Base-by-base conservation (phyloP, 2,329 filamentous ascomycete species). In the Colletotrichum gigasporum region DNA sequence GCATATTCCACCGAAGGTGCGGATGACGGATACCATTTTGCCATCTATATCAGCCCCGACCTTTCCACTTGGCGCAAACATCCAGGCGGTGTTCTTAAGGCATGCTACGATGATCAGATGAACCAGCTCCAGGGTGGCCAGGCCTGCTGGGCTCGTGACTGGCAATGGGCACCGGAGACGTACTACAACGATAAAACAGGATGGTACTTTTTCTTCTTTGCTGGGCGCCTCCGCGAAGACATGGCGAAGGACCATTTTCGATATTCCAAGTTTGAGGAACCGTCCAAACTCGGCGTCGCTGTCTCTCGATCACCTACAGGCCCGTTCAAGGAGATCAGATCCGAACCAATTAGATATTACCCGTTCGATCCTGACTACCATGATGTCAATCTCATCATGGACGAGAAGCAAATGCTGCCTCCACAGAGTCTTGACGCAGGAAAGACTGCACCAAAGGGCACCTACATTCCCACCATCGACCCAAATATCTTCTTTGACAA, bases 131-230 rank as follows among this genome's bases (percentile, higher is more conserved):
- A 71, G 8, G 74, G 70, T 3, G 75, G 75, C 1, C 75, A 77
- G 55, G 75, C 71, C 2, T 77, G 75, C 39, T 77, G 75, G 75
- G 74, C 75, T 12, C 69, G 72, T 6, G 75, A 77, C 50, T 77
- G 75, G 75, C 68, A 67, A n/a, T 77, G 75, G 75, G 75, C 75
- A 6, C 75, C 75, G 2, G 75, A 77, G 69, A 75, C 71, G 4
- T 77, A 77, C 55, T 69, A 75, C 68, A 77, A 77, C 37, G 71
- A 74, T 20, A 69, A 71, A 64, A 77, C 75, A 3, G 75, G 73
- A 9, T 77, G 75, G 75, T 77, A 77, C 54, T 77, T 76, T 41
- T 76, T 77, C 68, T 73, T 77, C 69, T 77, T 76, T 32, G 74
- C 75, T 11, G 75, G 72, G 1, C 73, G 75, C 4, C 63, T 77